Base-by-base conservation (phyloP, 345 rosid species). In the Salix arbutifolia region DNA sequence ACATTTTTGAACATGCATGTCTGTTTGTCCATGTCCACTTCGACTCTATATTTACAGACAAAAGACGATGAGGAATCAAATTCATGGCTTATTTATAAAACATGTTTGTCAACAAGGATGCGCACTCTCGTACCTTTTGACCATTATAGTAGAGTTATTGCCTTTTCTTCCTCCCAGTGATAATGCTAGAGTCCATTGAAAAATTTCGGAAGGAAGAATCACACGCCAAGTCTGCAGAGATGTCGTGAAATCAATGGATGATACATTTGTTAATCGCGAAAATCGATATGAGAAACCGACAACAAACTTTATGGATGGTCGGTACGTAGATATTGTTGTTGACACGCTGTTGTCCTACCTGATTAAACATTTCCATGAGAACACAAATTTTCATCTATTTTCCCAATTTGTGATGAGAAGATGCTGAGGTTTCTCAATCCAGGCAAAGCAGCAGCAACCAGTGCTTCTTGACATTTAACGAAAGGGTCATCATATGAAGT, bases 231-330 rank as follows among this genome's bases (percentile, higher is more conserved):
- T 28, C 61, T 31, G 58, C 16, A 23, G 58, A 53, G 40, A 26
- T 80, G 84, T 79, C 80, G 46, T 12, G 26, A 67, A 17, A 25
- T 48, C 35, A 80, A 72, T 75, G 88, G 79, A 4, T 71, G 10
- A 14, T 12, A 8, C 18, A 67, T 46, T 73, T 73, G 23, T 70
- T 76, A 65, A 65, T 68, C 33, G 12, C 58, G 64, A 48, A 16
- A 25, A 33, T 64, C 13, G 48, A 18, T 30, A 76, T 9, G 62
- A 77, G 70, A 69, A 67, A 71, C 66, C 65, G 56, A 69, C 82
- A 65, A 74, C 78, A 70, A 77, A 76, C 86, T 83, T 85, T 70
- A 23, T 79, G 86, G 85, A 14, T 81, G 86, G 85, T 35, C 64
- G 64, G 28, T 2, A 8, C 50, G 35, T 64, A 46, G 25, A 77